Percentiles rank a stretch among this genome's conserved stretches.
These are phyloP conservation scores for Hippophae tibetana DNA, from an alignment of 306 rosid species.

Conservation along the genomic window DNA sequence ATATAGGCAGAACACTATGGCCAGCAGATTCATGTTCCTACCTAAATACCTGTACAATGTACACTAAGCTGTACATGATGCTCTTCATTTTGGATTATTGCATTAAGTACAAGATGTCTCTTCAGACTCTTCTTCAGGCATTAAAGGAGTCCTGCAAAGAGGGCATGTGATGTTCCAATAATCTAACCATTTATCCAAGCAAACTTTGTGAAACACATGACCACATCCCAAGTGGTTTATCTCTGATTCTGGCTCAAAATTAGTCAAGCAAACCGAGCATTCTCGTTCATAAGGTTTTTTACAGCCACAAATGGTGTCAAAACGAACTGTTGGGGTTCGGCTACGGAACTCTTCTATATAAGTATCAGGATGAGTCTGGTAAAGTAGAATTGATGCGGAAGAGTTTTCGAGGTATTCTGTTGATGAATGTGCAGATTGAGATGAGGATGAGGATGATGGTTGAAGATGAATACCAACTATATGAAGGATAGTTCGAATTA, in stretches of 20 bases:
- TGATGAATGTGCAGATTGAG: constrained; percentile 18
- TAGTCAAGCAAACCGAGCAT: constrained; percentile 68
- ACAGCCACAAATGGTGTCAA: constrained; percentile 30
- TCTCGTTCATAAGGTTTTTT: constrained; percentile 38
- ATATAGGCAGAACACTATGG: too few species aligned
- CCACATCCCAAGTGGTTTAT: constrained; percentile 67
- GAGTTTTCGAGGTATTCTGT: constrained; percentile 27
- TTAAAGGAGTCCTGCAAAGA: constrained; percentile 74
- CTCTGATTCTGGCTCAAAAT: constrained; percentile 67
- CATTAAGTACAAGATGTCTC: constrained; percentile 18
- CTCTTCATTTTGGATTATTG: too few species aligned
- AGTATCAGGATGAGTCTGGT: constrained; percentile 30
- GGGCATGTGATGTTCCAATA: constrained; percentile 95
- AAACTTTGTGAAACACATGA: constrained; percentile 67
- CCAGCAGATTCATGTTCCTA: too few species aligned
- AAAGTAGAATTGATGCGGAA: constrained; percentile 38
- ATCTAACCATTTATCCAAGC: constrained; percentile 88
- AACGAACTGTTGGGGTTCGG: constrained; percentile 45
- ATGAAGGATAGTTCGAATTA: constrained; percentile 60
- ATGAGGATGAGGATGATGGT: constrained; percentile 16
- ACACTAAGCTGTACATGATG: too few species aligned
- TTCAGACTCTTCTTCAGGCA: constrained; percentile 39
- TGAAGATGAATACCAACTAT: constrained; percentile 54
- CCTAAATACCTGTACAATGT: too few species aligned
- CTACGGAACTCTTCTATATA: constrained; percentile 52